These are phyloP conservation scores for Flaveria brownii DNA, from an alignment of 129 eudicot genomes.

Conservation along the genomic window DNA sequence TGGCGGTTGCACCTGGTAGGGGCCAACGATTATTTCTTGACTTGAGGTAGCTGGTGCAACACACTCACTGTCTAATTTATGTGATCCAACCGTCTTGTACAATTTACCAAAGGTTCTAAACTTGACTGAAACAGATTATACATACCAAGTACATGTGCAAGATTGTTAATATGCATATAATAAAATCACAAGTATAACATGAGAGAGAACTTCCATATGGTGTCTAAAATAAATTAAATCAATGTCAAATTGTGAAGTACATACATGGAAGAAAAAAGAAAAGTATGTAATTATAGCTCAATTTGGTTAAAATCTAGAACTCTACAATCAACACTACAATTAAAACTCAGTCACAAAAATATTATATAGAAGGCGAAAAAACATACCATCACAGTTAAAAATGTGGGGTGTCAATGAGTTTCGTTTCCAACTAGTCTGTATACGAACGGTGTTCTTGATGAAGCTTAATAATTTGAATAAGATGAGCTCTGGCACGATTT, in stretches of 20 bases:
- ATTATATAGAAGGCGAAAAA: constrained; percentile 4
- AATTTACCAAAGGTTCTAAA: neutral
- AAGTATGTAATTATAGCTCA: neutral
- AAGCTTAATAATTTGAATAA: constrained; percentile 57
- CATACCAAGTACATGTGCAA: neutral
- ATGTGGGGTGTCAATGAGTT: constrained; percentile 7
- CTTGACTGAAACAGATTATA: neutral
- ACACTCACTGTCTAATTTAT: neutral
- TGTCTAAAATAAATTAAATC: constrained; percentile 5
- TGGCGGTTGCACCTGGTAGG: no score
- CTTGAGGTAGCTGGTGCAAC: no score
- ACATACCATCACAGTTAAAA: constrained; percentile 7
- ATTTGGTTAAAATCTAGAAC: constrained; percentile 15
- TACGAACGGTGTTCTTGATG: constrained; percentile 38
- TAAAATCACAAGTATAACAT: neutral
- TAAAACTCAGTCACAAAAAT: neutral
- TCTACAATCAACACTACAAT: neutral
- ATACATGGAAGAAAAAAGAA: neutral
- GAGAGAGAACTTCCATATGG: constrained; percentile 20
- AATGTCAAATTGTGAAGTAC: neutral
- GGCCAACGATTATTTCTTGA: no score
- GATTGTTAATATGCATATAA: neutral
- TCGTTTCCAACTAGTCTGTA: constrained; percentile 12
- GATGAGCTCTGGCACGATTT: constrained; percentile 64
- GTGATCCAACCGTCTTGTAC: neutral